phyloP scores from a whole-genome alignment of 1,139 yeast species.

The Saccharomycopsis hybrid region DNA sequence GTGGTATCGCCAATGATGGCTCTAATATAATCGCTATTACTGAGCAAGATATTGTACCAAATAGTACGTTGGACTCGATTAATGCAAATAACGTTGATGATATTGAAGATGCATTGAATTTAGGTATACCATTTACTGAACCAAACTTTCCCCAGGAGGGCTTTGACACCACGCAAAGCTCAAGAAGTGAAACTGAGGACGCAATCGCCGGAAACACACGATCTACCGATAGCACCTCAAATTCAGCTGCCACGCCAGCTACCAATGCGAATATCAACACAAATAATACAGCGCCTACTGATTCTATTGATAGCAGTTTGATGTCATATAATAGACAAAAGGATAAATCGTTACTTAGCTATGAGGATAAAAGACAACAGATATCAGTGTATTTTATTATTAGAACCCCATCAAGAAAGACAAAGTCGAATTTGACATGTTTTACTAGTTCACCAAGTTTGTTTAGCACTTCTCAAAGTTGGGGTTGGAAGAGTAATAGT shows the following conservation, averaged over 20 bases:
- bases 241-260: too few relatives aligned
- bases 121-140: neutral
- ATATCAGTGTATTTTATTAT: slow-evolving; percentile 45
- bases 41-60: slow-evolving; percentile 15
- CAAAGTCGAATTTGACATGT: slow-evolving; percentile 40
- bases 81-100: slow-evolving; percentile 3
- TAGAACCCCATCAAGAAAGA: slow-evolving; percentile 43
- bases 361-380: slow-evolving; percentile 39
- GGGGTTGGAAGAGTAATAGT: slow-evolving; percentile 52
- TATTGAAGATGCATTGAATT: neutral
- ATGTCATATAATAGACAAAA: slow-evolving; percentile 7
- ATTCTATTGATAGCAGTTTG: slow-evolving; percentile 3
- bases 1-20: neutral
- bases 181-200: neutral
- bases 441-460: slow-evolving; percentile 45
- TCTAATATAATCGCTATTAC: slow-evolving; percentile 3
- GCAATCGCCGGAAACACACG: neutral
- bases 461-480: slow-evolving; percentile 45
- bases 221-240: neutral
- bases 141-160: neutral
- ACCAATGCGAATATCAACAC: too few relatives aligned
- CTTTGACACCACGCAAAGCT: neutral
- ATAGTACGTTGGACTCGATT: slow-evolving; percentile 11
- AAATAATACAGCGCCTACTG: too few relatives aligned
- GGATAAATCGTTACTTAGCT: slow-evolving; percentile 29